Evolutionary conservation across 1,284 basidiomycete species (phyloP), one percentile per base, ranked within the genome.

Genomic region (Sanghuangporus baumii): DNA sequence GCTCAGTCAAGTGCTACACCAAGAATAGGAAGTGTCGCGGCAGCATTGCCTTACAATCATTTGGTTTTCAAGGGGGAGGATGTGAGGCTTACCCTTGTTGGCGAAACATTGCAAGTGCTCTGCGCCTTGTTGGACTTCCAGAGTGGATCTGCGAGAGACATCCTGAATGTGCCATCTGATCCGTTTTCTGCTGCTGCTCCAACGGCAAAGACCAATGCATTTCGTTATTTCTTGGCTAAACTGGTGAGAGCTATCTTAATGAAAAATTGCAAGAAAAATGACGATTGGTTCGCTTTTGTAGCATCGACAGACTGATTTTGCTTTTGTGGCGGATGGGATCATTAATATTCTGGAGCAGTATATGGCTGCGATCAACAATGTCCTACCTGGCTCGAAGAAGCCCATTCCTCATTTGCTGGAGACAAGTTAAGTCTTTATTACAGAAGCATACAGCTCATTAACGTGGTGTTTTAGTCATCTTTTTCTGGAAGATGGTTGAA

Each of bases 401-500:
- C 86, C 90, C 34, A 76, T 93, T 47, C 89, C 91, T 0, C 92
- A 94, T 71, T 79, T 94, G 55, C 80, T 87, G 9, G 93, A 96
- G 74, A 88, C 84, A 1, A 84, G 92, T 93, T 54, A 67, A 70
- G 89, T 77, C 18, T 31, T 61, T 31, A 0, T 26, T 26, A 16
- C 5, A 20, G 16, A 46, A 46, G 16, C 55, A 52, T 57, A 7
- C 14, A 54, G 6, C 5, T 47, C 12, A 51, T 54, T 64, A 51
- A 63, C 68, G 36, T 66, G 55, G 23, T 7, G 52, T 23, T 26
- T 1, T 65, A 93, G 91, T 93, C 59, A 81, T 95, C 59, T 81
- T 97, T 59, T 83, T 96, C 60, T 96, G 94, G 94, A 92, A 94
- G 73, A 84, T 93, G 73, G 78, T 96, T 48, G 95, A 96, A 68